These are phyloP conservation scores for Ogataea philodendri DNA, from an alignment of 805 yeast genomes.

Conservation along the genomic window DNA sequence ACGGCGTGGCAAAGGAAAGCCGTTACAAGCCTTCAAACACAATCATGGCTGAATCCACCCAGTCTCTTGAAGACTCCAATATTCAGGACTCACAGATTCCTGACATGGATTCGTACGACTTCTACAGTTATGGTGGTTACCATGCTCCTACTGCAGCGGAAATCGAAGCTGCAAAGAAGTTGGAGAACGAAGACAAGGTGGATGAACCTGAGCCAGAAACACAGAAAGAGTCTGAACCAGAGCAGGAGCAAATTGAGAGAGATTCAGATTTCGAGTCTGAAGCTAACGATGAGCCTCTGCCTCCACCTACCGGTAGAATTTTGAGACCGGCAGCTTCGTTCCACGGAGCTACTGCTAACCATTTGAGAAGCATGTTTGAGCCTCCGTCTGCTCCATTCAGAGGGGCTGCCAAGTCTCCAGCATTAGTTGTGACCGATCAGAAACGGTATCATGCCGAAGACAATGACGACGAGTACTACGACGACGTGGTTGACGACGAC, in stretches of 20 bases:
- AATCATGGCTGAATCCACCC: constrained; percentile 7
- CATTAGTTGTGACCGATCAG: constrained; percentile 26
- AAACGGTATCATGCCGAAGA: constrained; percentile 30
- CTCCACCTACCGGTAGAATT: constrained; percentile 22
- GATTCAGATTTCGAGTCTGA: constrained; percentile 6
- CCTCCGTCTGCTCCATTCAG: constrained; percentile 26
- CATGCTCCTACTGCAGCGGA: constrained; percentile 22
- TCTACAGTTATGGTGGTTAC: constrained; percentile 35
- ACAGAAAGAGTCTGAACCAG: constrained; percentile 1
- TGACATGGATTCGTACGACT: constrained; percentile 24
- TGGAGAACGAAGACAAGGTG: constrained; percentile 8
- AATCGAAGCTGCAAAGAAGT: constrained; percentile 6
- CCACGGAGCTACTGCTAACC: constrained; percentile 17
- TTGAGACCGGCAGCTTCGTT: constrained; percentile 21
- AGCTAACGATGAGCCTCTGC: constrained; percentile 14
- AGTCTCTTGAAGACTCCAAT: constrained; percentile 3
- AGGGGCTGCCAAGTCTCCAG: constrained; percentile 23
- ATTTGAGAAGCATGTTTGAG: constrained; percentile 28
- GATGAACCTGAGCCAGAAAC: constrained; percentile 1
- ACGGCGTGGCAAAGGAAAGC: constrained; percentile 9
- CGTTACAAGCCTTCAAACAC: constrained; percentile 13
- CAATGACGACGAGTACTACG: constrained; percentile 32
- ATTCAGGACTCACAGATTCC: constrained; percentile 14
- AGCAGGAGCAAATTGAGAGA: constrained; percentile 5
- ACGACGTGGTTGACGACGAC: constrained; percentile 32